Conservation (phyloP, 768 basidiomycete species). For the Melanogaster broomeanus region DNA sequence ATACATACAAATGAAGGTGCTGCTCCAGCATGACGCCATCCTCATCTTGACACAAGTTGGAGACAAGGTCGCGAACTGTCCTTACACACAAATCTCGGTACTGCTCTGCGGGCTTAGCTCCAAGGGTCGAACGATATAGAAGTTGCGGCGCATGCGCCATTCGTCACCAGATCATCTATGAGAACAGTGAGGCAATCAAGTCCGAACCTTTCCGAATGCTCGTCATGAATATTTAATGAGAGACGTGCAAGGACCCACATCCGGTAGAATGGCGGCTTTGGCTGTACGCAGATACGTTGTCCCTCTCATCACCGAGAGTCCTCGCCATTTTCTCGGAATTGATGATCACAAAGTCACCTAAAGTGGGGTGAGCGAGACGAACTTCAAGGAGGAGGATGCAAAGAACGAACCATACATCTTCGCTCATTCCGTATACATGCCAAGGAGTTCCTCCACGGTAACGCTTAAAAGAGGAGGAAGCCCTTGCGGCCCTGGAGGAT, state of each 20-base stretch:
- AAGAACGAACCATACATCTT: conserved; percentile 34
- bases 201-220: conserved; percentile 3
- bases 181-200: conserved; percentile 6
- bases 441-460: conserved; percentile 37
- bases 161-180: conserved; percentile 15
- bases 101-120: not conserved
- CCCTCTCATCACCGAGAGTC: not conserved
- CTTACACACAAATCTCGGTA: conserved; percentile 4
- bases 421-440: conserved; percentile 40
- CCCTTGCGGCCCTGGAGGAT: conserved; percentile 40
- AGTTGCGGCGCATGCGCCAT: conserved; percentile 17
- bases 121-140: conserved; percentile 12
- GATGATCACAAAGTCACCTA: not conserved
- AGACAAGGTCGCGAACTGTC: not conserved
- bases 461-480: conserved; percentile 42
- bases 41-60: not conserved
- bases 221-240: not conserved
- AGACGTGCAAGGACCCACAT: not conserved
- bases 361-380: not conserved
- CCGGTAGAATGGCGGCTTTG: not conserved
- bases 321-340: not conserved
- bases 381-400: not conserved
- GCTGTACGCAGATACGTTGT: conserved; percentile 1
- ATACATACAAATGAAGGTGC: conserved; percentile 4
- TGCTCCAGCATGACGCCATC: not conserved